These are phyloP conservation scores for Stephania cephalantha DNA, from an alignment of 164 flowering plant species.

Conservation along the genomic window DNA sequence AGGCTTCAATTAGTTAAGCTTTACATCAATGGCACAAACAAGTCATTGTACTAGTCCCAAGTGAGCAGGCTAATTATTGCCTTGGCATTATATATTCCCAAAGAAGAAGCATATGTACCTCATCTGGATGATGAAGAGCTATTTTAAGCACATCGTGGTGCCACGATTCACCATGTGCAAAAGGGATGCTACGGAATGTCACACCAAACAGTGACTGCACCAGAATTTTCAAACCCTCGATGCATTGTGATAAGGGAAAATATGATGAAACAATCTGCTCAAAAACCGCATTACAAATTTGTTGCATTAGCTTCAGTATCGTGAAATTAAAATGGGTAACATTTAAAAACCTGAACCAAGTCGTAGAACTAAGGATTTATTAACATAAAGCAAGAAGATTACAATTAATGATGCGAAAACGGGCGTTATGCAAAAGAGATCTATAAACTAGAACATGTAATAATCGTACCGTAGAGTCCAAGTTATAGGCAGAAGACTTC, in stretches of 20 bases:
- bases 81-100: not conserved
- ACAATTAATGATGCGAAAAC: not conserved
- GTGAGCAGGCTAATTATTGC: not conserved
- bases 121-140: constrained; percentile 85
- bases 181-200: constrained; percentile 48
- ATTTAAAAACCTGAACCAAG: not conserved
- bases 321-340: not conserved
- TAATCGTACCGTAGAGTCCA: constrained; percentile 57
- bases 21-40: not conserved
- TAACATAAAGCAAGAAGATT: not conserved
- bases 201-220: constrained; percentile 88
- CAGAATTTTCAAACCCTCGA: constrained; percentile 80
- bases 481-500: constrained; percentile 61
- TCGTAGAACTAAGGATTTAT: not conserved
- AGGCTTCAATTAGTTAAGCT: not conserved
- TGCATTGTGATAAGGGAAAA: constrained; percentile 77
- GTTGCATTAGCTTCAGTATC: not conserved
- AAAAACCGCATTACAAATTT: constrained; percentile 10
- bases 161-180: constrained; percentile 96
- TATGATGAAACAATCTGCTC: constrained; percentile 77
- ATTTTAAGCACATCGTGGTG: constrained; percentile 84
- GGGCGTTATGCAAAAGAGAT: not conserved
- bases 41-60: constrained; percentile 2
- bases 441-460: constrained; percentile 1
- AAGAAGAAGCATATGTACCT: constrained; percentile 40